Evolutionary conservation across 768 basidiomycete species (phyloP).

Genomic region (Leccinum rimulosum): DNA sequence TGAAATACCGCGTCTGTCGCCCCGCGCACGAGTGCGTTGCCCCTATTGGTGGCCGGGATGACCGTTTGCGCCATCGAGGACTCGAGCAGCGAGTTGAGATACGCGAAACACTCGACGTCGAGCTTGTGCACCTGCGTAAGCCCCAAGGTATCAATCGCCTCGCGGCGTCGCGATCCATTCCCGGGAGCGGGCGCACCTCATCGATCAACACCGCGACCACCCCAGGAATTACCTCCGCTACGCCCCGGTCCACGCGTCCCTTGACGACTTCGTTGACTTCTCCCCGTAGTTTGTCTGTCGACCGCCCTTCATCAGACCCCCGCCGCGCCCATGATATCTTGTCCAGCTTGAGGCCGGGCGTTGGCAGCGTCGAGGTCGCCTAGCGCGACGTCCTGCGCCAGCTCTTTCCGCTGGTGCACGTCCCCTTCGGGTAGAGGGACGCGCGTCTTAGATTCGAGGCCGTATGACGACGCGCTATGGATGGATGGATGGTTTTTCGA

Average conservation of each 20-base stretch:
- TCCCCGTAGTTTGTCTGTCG: constrained; percentile 87
- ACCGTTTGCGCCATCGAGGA: constrained; percentile 98
- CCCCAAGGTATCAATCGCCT: background rate
- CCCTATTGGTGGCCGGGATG: constrained; percentile 94
- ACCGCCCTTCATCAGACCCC: too few relatives aligned
- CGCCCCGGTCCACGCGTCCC: constrained; percentile 96
- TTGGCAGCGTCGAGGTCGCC: too few relatives aligned
- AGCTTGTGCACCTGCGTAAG: constrained; percentile 90
- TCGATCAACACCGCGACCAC: constrained; percentile 87
- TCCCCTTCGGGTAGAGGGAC: too few relatives aligned
- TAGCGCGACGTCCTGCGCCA: too few relatives aligned
- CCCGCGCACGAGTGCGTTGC: constrained; percentile 88
- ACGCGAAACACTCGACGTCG: constrained; percentile 99
- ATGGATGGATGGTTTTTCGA: too few relatives aligned
- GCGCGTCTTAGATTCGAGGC: too few relatives aligned
- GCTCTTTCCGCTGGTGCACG: too few relatives aligned
- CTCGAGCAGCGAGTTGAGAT: constrained; percentile 93
- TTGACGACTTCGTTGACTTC: constrained; percentile 99
- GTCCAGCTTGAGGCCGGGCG: too few relatives aligned
- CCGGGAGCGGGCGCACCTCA: constrained; percentile 63
- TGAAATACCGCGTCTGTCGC: constrained; percentile 86
- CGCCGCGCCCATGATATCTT: too few relatives aligned
- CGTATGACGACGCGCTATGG: too few relatives aligned
- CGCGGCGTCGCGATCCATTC: background rate
- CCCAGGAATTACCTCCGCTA: constrained; percentile 96